Percentiles rank a stretch among this genome's conserved stretches.
phyloP scores from a whole-genome alignment of 2,329 filamentous ascomycete genomes.

The Aspergillus floridensis region DNA sequence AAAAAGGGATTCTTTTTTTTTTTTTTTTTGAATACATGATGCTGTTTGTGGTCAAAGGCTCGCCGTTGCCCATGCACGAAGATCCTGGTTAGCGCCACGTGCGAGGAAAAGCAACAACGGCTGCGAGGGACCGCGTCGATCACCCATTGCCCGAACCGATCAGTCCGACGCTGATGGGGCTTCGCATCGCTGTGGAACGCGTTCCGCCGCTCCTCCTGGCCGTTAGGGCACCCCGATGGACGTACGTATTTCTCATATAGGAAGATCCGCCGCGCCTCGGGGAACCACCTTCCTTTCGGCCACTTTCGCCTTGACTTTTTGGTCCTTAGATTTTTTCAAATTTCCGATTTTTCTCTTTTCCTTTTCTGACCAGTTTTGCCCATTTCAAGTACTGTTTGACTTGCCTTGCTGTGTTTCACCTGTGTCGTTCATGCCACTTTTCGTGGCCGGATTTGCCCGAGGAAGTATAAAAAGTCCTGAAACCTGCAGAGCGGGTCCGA shows the following conservation, averaged over 20 bases:
- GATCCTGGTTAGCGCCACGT: slow-evolving; percentile 41
- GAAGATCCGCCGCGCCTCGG: slow-evolving; percentile 8
- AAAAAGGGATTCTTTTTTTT: too few relatives aligned
- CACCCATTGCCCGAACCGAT: slow-evolving; percentile 32
- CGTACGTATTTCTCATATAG: slow-evolving; percentile 8
- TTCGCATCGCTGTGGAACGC: slow-evolving; percentile 19
- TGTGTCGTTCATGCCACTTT: not conserved
- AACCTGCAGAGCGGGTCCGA: not conserved
- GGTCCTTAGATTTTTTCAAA: not conserved
- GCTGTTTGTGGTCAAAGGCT: not conserved
- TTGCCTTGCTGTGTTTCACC: not conserved
- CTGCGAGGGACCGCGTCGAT: slow-evolving; percentile 39
- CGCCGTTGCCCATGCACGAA: slow-evolving; percentile 31
- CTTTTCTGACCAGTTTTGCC: not conserved
- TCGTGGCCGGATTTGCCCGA: not conserved
- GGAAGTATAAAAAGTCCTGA: not conserved
- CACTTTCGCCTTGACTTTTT: not conserved
- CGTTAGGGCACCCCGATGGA: slow-evolving; percentile 1
- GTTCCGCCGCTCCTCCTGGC: slow-evolving; percentile 20
- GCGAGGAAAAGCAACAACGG: slow-evolving; percentile 37
- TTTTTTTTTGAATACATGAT: too few relatives aligned
- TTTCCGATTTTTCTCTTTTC: not conserved
- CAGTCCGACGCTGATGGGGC: slow-evolving; percentile 21
- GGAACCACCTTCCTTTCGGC: not conserved
- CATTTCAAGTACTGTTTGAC: not conserved